Conservation (phyloP, 148 eudicot species). For the Dianthus caryophyllus region DNA sequence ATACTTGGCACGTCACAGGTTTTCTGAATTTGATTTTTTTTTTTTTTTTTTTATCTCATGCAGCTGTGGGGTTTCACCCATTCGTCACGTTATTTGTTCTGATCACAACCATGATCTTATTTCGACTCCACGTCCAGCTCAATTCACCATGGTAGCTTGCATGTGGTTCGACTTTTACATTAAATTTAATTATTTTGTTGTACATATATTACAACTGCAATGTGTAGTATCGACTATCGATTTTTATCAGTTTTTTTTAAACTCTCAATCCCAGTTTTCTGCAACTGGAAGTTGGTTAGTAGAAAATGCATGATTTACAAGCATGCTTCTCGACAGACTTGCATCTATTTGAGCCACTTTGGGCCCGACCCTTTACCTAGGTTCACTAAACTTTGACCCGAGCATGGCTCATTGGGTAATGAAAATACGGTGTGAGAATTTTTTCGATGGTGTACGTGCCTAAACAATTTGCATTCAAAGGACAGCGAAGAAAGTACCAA, state of each 20-base stretch:
- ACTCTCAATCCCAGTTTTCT: not conserved
- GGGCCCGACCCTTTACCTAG: no score
- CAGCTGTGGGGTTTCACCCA: conserved; percentile 95
- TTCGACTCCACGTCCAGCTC: not conserved
- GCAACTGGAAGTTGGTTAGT: not conserved
- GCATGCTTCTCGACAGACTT: no score
- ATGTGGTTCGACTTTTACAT: not conserved
- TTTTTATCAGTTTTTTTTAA: not conserved
- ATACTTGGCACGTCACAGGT: no score
- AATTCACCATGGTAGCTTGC: not conserved
- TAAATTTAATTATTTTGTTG: conserved; percentile 20
- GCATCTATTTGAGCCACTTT: no score
- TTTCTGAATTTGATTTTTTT: conserved; percentile 13
- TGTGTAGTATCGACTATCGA: not conserved
- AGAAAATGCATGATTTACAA: no score
- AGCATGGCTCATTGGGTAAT: no score
- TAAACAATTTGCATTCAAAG: no score
- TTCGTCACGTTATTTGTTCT: conserved; percentile 53
- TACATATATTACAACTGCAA: conserved; percentile 19
- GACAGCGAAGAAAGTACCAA: no score
- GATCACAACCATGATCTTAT: conserved; percentile 9
- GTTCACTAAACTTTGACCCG: no score
- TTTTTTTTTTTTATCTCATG: no score
- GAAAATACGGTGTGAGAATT: no score
- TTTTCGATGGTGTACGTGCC: no score